phyloP scores from a whole-genome alignment of 148 eudicot species.

The Cornus suecica region DNA sequence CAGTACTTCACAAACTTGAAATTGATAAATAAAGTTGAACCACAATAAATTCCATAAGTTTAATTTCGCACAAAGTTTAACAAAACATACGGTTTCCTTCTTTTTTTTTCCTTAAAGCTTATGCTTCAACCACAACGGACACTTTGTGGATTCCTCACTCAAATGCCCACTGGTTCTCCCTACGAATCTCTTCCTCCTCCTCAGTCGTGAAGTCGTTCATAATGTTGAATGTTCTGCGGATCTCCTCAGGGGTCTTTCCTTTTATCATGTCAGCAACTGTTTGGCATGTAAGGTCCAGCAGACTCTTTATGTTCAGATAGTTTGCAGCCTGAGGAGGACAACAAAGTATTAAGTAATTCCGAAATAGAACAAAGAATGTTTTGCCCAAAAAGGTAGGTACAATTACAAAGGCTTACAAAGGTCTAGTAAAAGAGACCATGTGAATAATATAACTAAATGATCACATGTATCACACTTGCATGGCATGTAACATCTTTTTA shows the following conservation, averaged over 20 bases:
- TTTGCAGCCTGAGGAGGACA: constrained; percentile 32
- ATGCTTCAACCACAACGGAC: too few species aligned
- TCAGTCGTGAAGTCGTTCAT: constrained; percentile 43
- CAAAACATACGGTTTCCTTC: too few species aligned
- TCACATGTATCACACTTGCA: too few species aligned
- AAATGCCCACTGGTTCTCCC: constrained; percentile 47
- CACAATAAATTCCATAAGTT: constrained; percentile 7
- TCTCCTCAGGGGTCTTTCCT: constrained; percentile 45
- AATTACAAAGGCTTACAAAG: not conserved
- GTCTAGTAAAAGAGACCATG: too few species aligned
- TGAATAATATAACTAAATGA: not conserved
- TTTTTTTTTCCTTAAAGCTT: too few species aligned
- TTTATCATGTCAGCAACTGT: constrained; percentile 44
- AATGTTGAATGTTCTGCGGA: constrained; percentile 40
- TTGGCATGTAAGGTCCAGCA: constrained; percentile 41
- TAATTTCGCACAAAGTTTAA: not conserved
- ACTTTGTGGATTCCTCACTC: constrained; percentile 14
- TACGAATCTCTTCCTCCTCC: constrained; percentile 42
- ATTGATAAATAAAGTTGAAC: not conserved
- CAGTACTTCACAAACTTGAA: not conserved
- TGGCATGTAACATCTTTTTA: too few species aligned
- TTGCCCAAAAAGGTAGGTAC: not conserved
- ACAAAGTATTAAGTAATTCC: not conserved
- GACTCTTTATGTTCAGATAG: constrained; percentile 41
- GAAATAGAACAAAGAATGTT: not conserved